A percentile compares a stretch with the other conserved stretches of the same genome.
Conservation (phyloP, 352 stramenopile species). For the Globisporangium echinulatum region DNA sequence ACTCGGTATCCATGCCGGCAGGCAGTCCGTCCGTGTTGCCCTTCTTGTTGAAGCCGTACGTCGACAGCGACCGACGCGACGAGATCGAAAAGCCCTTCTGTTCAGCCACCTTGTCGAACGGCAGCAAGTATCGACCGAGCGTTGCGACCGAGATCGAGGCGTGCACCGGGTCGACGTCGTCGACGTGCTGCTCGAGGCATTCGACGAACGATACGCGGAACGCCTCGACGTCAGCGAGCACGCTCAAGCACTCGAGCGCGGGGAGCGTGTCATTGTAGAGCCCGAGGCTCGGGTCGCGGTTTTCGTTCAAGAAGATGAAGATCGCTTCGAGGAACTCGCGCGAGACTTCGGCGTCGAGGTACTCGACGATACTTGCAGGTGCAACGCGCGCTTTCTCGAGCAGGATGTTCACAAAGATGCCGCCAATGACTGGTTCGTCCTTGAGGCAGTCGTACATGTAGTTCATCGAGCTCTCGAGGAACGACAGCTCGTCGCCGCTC, state of each 20-base stretch:
- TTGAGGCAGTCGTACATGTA: constrained; percentile 83
- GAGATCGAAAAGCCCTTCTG: constrained; percentile 66
- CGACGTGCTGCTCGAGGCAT: constrained; percentile 55
- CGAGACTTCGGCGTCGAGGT: constrained; percentile 43
- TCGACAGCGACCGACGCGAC: constrained; percentile 64
- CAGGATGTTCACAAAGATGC: constrained; percentile 65
- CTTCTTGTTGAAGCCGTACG: constrained; percentile 63
- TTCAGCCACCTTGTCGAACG: constrained; percentile 47
- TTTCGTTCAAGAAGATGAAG: constrained; percentile 77
- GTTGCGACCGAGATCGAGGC: constrained; percentile 71
- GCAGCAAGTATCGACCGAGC: constrained; percentile 64
- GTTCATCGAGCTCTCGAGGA: constrained; percentile 60
- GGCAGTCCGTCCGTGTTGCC: constrained; percentile 26
- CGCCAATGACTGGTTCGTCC: constrained; percentile 54
- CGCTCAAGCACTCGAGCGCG: constrained; percentile 60
- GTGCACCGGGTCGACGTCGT: constrained; percentile 54
- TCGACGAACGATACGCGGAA: constrained; percentile 57
- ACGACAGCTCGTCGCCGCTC: constrained; percentile 44
- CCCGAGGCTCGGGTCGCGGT: constrained; percentile 56
- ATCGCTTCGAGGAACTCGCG: constrained; percentile 55
- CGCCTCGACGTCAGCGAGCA: constrained; percentile 52
- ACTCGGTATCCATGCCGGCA: constrained; percentile 51
- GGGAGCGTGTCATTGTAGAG: constrained; percentile 78
- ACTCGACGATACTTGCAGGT: constrained; percentile 38
- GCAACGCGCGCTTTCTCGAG: constrained; percentile 43